phyloP scores from a whole-genome alignment of 371 early-diverging fungal genomes.

The Dinochytrium kinnereticum region DNA sequence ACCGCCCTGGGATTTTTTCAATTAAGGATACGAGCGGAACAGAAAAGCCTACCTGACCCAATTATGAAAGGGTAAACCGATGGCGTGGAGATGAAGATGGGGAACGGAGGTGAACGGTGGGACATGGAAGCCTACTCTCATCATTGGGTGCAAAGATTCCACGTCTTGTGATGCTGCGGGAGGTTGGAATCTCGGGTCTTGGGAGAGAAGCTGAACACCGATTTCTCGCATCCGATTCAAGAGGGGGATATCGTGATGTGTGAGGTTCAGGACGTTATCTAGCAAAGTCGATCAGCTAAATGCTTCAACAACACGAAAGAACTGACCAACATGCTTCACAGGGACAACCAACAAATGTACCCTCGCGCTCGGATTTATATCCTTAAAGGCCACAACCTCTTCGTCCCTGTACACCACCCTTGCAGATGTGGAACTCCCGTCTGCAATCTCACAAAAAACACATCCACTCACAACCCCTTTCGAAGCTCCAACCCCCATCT shows the following conservation, averaged over 20 bases:
- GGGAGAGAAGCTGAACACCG: conserved; percentile 48
- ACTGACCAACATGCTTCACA: conserved; percentile 56
- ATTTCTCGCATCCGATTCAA: conserved; percentile 51
- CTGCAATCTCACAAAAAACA: conserved; percentile 34
- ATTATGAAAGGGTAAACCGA: conserved; percentile 58
- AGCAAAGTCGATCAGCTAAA: neutral
- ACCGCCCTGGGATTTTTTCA: neutral
- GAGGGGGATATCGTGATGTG: conserved; percentile 33
- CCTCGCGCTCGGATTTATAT: conserved; percentile 62
- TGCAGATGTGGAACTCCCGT: conserved; percentile 13
- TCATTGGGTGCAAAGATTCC: conserved; percentile 16
- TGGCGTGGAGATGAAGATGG: conserved; percentile 67
- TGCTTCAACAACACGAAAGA: neutral
- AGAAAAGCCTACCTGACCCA: conserved; percentile 27
- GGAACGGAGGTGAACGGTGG: conserved; percentile 68
- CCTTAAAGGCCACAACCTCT: conserved; percentile 61
- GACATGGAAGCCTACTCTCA: conserved; percentile 68
- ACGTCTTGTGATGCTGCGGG: neutral
- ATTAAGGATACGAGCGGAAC: neutral
- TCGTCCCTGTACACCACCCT: conserved; percentile 58
- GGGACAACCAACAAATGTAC: conserved; percentile 65
- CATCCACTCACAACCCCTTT: neutral
- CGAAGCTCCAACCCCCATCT: too few relatives aligned
- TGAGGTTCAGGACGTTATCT: conserved; percentile 33
- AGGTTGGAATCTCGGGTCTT: conserved; percentile 40